Evolutionary conservation across 148 eudicot genomes (phyloP), one percentile per base, ranked within the genome.

Genomic region (Spergularia bocconei): DNA sequence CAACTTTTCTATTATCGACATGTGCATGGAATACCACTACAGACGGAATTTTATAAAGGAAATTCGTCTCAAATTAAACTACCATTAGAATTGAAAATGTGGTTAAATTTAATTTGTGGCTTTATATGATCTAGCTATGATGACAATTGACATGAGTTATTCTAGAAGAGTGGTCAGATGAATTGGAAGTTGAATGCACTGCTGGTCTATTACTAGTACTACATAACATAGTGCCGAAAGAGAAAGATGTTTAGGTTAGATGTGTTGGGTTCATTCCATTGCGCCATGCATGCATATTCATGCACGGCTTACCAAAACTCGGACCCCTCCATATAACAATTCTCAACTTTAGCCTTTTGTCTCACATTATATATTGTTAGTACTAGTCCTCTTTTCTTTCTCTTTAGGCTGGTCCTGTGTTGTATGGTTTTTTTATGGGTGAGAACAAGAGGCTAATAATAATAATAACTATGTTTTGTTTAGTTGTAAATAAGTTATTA

Each of bases 271-370:
- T n/a, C 36, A 69, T 60, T 23, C 38, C 17, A 70, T 77, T 77
- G 74, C 39, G 74, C 79, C 79, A 77, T 77, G 79, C 79, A 77
- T 77, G 74, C 73, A 77, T 29, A 13, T 51, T 69, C 57, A 76
- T 76, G 73, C 51, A 59, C 60, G 51, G 47, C 11, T 33, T 19
- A 61, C 69, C 56, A 44, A 15, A 54, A 58, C 59, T 76, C 60
- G 73, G 79, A 50, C 67, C 79, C 73, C 63, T 29, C 55, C 14
- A 1, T 41, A 12, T 4, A 36, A 75, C 67, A 33, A 75, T 67
- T 67, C 36, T 20, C 33, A 11, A 69, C 79, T 77, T 69, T 69
- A 33, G 20, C 74, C 25, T 36, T 77, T 69, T 51, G 21, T 72
- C 59, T 70, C 67, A 68, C 57, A 66, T 73, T 76, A 56, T 67